These are phyloP conservation scores for Candida cerambycidarum DNA, from an alignment of 805 yeast species.

Conservation along the genomic window DNA sequence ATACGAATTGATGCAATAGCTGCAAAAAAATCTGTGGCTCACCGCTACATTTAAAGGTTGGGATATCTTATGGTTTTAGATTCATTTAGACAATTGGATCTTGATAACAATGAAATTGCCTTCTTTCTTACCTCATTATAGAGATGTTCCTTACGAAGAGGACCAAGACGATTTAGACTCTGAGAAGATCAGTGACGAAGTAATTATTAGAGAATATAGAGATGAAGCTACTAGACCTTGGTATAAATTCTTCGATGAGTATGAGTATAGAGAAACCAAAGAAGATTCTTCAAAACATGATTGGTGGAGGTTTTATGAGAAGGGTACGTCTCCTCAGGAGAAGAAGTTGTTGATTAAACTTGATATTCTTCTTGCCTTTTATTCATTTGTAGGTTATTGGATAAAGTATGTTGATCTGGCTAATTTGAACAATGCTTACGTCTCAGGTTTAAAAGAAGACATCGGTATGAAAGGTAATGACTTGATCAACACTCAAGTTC, in stretches of 20 bases:
- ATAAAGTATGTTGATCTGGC: conserved; percentile 13
- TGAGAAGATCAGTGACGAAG: not conserved
- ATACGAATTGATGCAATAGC: too few species aligned
- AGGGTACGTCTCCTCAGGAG: conserved; percentile 28
- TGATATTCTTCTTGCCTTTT: conserved; percentile 19
- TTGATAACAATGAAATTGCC: not conserved
- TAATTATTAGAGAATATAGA: conserved; percentile 24
- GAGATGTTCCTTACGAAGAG: not conserved
- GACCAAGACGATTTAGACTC: not conserved
- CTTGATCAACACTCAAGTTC: conserved; percentile 26
- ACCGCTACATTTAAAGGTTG: not conserved
- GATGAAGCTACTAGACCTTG: conserved; percentile 55
- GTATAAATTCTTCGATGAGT: conserved; percentile 46
- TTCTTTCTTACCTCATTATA: not conserved
- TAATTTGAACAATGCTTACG: conserved; percentile 24
- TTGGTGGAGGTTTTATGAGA: conserved; percentile 26
- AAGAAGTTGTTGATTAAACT: conserved; percentile 29
- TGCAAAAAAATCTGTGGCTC: too few species aligned
- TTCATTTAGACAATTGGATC: too few species aligned
- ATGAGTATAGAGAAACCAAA: conserved; percentile 25
- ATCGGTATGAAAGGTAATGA: conserved; percentile 29
- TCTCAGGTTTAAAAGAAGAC: conserved; percentile 33
- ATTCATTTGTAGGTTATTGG: conserved; percentile 14
- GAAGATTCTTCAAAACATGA: conserved; percentile 19
- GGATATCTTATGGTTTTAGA: not conserved